These are phyloP conservation scores for Penicillium expansum DNA, from an alignment of 2,329 filamentous ascomycete species.

Conservation along the genomic window DNA sequence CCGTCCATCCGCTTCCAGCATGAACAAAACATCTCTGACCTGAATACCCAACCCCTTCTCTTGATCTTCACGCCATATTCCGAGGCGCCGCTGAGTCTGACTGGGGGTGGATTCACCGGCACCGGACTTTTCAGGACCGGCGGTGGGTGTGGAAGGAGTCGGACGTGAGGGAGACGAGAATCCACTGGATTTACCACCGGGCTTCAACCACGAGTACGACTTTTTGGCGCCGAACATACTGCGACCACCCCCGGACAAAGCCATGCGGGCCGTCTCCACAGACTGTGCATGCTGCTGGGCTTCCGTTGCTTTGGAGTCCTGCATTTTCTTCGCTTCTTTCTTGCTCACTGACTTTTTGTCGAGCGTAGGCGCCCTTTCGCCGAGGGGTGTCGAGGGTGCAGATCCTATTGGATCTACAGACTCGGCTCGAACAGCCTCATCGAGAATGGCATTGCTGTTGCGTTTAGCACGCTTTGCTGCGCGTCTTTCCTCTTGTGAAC, in stretches of 20 bases:
- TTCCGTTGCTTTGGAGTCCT: constrained; percentile 71
- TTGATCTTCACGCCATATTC: constrained; percentile 75
- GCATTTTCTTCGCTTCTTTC: constrained; percentile 78
- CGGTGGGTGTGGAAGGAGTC: constrained; percentile 29
- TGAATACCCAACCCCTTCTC: constrained; percentile 77
- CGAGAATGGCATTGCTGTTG: constrained; percentile 53
- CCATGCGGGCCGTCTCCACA: constrained; percentile 77
- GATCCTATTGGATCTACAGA: constrained; percentile 61
- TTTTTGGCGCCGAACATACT: constrained; percentile 46
- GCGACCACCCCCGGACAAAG: constrained; percentile 48
- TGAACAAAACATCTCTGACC: constrained; percentile 75
- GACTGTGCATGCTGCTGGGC: constrained; percentile 76
- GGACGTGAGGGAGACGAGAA: constrained; percentile 40
- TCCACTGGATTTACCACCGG: constrained; percentile 36
- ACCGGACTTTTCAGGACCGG: constrained; percentile 31
- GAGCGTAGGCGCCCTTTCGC: constrained; percentile 56
- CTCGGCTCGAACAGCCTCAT: constrained; percentile 52
- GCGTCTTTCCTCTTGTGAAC: constrained; percentile 69
- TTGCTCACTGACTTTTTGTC: constrained; percentile 72
- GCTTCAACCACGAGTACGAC: constrained; percentile 49
- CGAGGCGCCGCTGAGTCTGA: constrained; percentile 58
- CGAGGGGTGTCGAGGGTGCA: constrained; percentile 51
- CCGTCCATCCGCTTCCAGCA: constrained; percentile 73
- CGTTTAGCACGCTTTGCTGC: constrained; percentile 66
- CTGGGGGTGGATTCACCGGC: constrained; percentile 34